Percentiles rank a stretch among this genome's conserved stretches.
These are phyloP conservation scores for Corchorus olitorius DNA, from an alignment of 345 rosid species.

Conservation along the genomic window DNA sequence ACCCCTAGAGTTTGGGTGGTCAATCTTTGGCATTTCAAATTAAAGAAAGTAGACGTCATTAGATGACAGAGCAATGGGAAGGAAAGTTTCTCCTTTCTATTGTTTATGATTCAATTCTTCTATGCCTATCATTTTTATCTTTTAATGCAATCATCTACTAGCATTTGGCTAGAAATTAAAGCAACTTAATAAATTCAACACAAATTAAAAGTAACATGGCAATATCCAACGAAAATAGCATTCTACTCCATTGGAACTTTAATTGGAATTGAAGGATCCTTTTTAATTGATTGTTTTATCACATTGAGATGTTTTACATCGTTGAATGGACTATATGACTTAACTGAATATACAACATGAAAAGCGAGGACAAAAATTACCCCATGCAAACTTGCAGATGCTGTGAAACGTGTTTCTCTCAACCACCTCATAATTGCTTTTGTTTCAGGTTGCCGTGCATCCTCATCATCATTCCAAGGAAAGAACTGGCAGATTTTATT, in stretches of 20 bases:
- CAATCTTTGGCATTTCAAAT: not conserved
- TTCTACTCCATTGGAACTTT: no score
- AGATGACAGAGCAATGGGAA: not conserved
- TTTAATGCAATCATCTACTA: not conserved
- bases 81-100: not conserved
- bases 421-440: conserved; percentile 85
- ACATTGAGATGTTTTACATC: no score
- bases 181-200: not conserved
- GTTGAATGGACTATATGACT: not conserved
- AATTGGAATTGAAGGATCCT: no score
- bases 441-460: conserved; percentile 82
- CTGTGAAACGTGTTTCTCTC: conserved; percentile 71
- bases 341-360: conserved; percentile 17
- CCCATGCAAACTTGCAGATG: conserved; percentile 95
- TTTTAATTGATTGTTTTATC: no score
- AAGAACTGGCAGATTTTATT: conserved; percentile 60
- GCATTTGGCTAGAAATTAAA: not conserved
- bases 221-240: not conserved
- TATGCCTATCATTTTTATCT: not conserved
- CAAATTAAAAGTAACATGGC: not conserved
- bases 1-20: not conserved
- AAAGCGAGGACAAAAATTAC: conserved; percentile 38
- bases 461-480: conserved; percentile 60
- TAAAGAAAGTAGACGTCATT: not conserved
- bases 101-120: not conserved